phyloP scores from a whole-genome alignment of 495 filamentous ascomycete genomes.

The Annulohypoxylon bovei region DNA sequence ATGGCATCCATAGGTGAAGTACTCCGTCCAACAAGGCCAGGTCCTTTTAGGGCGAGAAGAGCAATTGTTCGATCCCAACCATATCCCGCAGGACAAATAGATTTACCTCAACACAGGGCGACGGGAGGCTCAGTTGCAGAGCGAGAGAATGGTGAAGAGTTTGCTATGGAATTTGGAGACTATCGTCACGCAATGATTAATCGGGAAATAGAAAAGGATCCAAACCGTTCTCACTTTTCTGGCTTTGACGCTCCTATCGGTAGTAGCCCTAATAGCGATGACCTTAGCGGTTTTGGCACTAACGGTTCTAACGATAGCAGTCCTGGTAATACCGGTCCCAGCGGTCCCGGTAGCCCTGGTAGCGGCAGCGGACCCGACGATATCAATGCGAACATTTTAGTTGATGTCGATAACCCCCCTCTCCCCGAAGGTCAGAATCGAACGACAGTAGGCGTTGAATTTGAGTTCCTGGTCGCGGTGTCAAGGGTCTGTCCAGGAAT shows the following conservation, averaged over 20 bases:
- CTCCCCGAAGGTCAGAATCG: background rate
- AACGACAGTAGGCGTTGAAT: constrained; percentile 37
- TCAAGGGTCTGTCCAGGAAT: background rate
- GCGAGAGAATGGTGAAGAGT: background rate
- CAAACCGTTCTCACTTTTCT: background rate
- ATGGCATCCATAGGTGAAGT: background rate
- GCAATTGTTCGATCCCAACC: background rate
- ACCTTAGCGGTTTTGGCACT: background rate
- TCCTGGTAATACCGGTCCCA: background rate
- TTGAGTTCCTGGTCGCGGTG: constrained; percentile 32
- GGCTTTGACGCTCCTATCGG: background rate
- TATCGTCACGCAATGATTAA: background rate
- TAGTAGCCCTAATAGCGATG: no score
- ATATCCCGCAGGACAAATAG: background rate
- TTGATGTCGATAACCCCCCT: background rate
- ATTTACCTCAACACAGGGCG: background rate
- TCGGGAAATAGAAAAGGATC: background rate
- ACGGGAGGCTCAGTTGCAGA: background rate
- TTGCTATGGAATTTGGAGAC: background rate
- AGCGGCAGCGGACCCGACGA: background rate
- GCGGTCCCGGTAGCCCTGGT: background rate
- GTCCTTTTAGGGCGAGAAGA: background rate
- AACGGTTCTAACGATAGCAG: background rate
- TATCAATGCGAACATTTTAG: background rate
- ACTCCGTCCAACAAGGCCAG: background rate